Percentiles rank a stretch among this genome's conserved stretches.
phyloP scores from a whole-genome alignment of 2,329 filamentous ascomycete genomes.

The Paracoccidioides brasiliensis region DNA sequence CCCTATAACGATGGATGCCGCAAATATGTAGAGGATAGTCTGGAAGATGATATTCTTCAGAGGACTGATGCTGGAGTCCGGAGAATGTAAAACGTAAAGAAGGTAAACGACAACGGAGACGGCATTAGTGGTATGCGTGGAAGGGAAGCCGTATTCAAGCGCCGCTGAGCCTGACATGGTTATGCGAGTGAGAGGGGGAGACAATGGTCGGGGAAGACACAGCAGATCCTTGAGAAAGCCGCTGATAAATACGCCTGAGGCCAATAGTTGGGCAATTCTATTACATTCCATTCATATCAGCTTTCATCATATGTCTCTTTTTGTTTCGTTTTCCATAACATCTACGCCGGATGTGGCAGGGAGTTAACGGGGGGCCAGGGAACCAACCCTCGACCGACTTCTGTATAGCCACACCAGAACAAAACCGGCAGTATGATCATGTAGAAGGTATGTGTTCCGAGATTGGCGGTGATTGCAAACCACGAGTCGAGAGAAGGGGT shows the following conservation, averaged over 20 bases:
- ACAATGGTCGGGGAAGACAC: constrained; percentile 81
- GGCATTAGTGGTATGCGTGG: constrained; percentile 92
- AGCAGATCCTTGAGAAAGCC: constrained; percentile 91
- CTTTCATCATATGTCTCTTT: not conserved
- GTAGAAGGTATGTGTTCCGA: constrained; percentile 97
- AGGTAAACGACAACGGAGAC: constrained; percentile 85
- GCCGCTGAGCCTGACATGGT: constrained; percentile 81
- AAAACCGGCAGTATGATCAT: constrained; percentile 89
- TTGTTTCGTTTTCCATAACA: not conserved
- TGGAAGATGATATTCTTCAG: constrained; percentile 52
- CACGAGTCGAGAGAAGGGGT: constrained; percentile 83
- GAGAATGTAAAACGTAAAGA: constrained; percentile 54
- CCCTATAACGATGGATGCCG: constrained; percentile 76
- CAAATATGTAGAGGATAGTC: constrained; percentile 66
- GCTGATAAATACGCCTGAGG: constrained; percentile 69
- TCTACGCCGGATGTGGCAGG: too few species aligned
- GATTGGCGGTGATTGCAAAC: constrained; percentile 91
- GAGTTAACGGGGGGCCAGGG: not conserved
- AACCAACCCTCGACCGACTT: constrained; percentile 72
- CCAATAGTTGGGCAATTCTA: constrained; percentile 56
- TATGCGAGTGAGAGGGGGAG: constrained; percentile 82
- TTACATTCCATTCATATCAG: not conserved
- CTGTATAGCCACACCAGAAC: constrained; percentile 89
- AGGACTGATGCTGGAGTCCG: constrained; percentile 49
- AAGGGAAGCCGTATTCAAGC: constrained; percentile 93